A percentile compares a stretch with the other conserved stretches of the same genome.
phyloP scores from a whole-genome alignment of 352 stramenopile genomes.

The Thraustotheca clavata region DNA sequence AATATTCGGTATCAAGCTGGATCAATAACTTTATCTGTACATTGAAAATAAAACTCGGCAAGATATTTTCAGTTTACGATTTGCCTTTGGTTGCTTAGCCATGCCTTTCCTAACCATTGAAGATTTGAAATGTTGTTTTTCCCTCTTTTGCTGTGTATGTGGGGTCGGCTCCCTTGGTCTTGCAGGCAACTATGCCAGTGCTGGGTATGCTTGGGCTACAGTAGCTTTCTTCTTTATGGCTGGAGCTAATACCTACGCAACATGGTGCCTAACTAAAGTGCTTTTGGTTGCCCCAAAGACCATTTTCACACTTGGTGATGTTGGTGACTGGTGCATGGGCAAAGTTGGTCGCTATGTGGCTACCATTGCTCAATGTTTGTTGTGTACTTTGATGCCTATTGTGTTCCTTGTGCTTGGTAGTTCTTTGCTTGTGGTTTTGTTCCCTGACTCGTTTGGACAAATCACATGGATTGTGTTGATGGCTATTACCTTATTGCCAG shows the following conservation, averaged over 20 bases:
- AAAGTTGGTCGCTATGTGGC: slow-evolving; percentile 39
- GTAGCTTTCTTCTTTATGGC: slow-evolving; percentile 55
- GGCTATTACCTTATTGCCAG: slow-evolving; percentile 39
- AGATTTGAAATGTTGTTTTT: slow-evolving; percentile 34
- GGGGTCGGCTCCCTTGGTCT: slow-evolving; percentile 62
- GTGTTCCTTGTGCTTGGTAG: slow-evolving; percentile 20
- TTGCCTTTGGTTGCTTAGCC: too few relatives aligned
- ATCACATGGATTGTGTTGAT: slow-evolving; percentile 59
- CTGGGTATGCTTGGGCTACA: slow-evolving; percentile 36
- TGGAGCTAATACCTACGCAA: slow-evolving; percentile 56
- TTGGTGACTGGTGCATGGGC: slow-evolving; percentile 49
- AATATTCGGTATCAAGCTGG: too few relatives aligned
- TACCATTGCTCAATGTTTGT: slow-evolving; percentile 4
- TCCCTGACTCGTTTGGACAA: slow-evolving; percentile 36
- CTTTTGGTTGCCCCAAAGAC: slow-evolving; percentile 43
- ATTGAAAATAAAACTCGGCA: too few relatives aligned
- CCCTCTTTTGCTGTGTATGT: slow-evolving; percentile 43
- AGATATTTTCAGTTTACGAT: too few relatives aligned
- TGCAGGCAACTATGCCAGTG: slow-evolving; percentile 54
- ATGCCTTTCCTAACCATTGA: slow-evolving; percentile 40
- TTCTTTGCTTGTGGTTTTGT: slow-evolving; percentile 38
- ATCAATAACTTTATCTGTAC: too few relatives aligned
- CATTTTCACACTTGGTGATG: slow-evolving; percentile 47
- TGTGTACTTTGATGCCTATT: slow-evolving; percentile 29
- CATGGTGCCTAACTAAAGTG: slow-evolving; percentile 41